Base-by-base conservation (phyloP, 2,329 filamentous ascomycete species). In the Sporothrix pallida region DNA sequence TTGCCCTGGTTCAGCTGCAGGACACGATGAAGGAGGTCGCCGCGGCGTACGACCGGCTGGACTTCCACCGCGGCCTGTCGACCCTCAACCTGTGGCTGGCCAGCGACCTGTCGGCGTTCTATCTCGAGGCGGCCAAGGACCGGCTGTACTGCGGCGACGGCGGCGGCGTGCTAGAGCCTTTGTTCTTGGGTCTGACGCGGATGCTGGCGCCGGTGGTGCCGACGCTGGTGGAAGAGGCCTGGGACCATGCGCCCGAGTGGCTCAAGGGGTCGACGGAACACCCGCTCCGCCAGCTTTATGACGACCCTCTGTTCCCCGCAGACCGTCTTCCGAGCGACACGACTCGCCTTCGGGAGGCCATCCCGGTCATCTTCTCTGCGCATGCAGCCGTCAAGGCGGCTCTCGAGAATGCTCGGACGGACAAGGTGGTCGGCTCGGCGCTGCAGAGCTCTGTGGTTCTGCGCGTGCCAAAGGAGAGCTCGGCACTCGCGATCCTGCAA, bases 41-140 rank as follows among this genome's bases (percentile, higher is more conserved):
- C 75, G 83, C 85, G 17, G 87, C 91, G 26, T 94, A 91, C 79
- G 82, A 87, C 50, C 88, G 88, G 37, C 92, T 93, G 79, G 93
- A 97, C 79, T 98, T 97, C 81, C 91, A 94, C 86, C 92, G 90
- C 81, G 95, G 88, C 13, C 85, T 94, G 6, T 89, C 86, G 74
- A 83, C 87, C 3, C 86, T 98, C 76, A 97, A 95, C 81, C 88
- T 89, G 76, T 98, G 95, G 91, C 87, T 97, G 74, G 90, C 90
- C 72, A 90, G 87, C 31, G 93, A 98, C 77, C 87, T 99, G 31
- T 98, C 94, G 0, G 92, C 95, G 0, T 97, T 98, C 81, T 99
- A 98, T 81, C 89, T 99, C 73, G 96, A 99, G 82, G 90, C 93
- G 0, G 86, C 95, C 78, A 99, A 99, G 82, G 96, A 99, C 79